phyloP scores from a whole-genome alignment of 192 early-diverging fungal species.

The Coemansia sp. region DNA sequence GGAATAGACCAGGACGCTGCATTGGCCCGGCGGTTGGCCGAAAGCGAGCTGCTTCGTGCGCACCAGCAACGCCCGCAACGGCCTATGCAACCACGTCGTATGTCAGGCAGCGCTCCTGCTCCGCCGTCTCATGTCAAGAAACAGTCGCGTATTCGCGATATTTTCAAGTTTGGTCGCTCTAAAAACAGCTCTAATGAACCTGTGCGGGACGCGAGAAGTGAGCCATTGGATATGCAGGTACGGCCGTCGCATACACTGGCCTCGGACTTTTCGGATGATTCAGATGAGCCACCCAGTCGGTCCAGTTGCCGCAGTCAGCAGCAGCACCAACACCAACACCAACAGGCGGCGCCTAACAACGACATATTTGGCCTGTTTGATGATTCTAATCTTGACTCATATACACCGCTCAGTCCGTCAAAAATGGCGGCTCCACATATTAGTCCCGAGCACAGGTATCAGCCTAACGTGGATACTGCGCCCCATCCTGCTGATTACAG shows the following conservation, averaged over 20 bases:
- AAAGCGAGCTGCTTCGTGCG: conserved; percentile 20
- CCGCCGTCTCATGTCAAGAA: conserved; percentile 9
- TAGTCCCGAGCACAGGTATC: no score
- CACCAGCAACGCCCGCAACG: not conserved
- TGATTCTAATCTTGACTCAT: conserved; percentile 10
- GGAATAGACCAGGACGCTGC: conserved; percentile 22
- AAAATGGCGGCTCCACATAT: conserved; percentile 4
- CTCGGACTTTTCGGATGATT: conserved; percentile 42
- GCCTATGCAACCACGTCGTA: conserved; percentile 3
- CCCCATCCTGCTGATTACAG: not conserved
- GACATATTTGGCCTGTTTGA: conserved; percentile 11
- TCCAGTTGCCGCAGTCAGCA: not conserved
- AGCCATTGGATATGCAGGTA: not conserved
- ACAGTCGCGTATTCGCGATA: conserved; percentile 35
- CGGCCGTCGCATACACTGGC: conserved; percentile 17
- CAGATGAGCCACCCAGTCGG: not conserved
- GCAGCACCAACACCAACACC: not conserved
- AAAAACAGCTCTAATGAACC: conserved; percentile 1
- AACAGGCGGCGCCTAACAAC: not conserved
- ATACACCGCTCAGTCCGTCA: conserved; percentile 21
- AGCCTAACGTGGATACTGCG: no score
- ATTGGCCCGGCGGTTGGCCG: conserved; percentile 23
- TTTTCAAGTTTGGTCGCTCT: conserved; percentile 21
- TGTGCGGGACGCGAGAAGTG: not conserved
- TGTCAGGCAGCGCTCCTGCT: not conserved